Percentiles rank a stretch among this genome's conserved stretches.
Evolutionary conservation across 2,329 filamentous ascomycete species (phyloP).

Genomic region (Sphaerulina musiva): DNA sequence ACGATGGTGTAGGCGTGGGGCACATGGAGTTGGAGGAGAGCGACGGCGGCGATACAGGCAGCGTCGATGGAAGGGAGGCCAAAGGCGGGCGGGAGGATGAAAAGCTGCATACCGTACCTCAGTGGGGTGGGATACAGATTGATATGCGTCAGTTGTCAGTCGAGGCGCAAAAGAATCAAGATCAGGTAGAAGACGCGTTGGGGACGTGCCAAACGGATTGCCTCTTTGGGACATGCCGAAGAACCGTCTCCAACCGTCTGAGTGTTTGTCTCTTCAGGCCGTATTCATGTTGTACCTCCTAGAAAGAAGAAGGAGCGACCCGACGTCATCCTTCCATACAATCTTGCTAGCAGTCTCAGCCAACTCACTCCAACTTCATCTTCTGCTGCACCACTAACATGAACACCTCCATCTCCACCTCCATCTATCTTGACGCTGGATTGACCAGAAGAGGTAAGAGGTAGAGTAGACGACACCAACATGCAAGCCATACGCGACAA

Average conservation of each 20-base stretch:
- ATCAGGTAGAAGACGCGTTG: background rate
- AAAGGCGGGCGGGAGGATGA: conserved; percentile 87
- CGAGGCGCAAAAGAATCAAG: background rate
- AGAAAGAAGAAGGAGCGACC: too few species aligned
- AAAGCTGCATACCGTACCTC: conserved; percentile 52
- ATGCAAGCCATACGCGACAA: conserved; percentile 26
- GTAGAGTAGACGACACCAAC: background rate
- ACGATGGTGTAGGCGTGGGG: conserved; percentile 59
- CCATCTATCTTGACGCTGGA: too few species aligned
- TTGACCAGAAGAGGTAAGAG: too few species aligned
- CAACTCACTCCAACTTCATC: too few species aligned
- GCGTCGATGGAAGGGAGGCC: conserved; percentile 83
- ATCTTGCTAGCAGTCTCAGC: too few species aligned
- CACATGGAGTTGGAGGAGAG: conserved; percentile 60
- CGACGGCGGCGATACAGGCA: conserved; percentile 77
- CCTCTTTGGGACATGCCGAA: background rate
- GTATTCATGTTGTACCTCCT: too few species aligned
- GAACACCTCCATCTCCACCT: too few species aligned
- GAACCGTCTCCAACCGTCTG: too few species aligned
- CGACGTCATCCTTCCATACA: too few species aligned
- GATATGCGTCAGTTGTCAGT: too few species aligned
- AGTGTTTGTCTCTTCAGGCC: too few species aligned
- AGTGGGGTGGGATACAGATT: background rate
- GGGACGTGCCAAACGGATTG: background rate
- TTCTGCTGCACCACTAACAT: too few species aligned